Evolutionary conservation across 108 stramenopile species (phyloP).

Genomic region (Bacterosira constricta): DNA sequence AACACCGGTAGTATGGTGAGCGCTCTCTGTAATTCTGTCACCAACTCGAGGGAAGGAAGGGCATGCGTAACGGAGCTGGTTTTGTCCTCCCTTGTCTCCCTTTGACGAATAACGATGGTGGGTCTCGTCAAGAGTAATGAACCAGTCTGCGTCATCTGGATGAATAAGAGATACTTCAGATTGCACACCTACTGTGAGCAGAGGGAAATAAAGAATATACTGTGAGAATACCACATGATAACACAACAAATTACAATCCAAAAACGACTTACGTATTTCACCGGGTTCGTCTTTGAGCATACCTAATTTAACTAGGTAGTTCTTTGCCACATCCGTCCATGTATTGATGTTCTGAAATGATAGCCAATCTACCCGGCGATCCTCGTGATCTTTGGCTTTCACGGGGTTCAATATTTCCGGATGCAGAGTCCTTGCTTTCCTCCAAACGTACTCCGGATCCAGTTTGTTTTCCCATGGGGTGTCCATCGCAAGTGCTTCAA

Average conservation of each 20-base stretch:
- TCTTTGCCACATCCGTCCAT: neutral
- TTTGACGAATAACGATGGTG: neutral
- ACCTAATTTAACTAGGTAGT: neutral
- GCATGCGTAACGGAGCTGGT: neutral
- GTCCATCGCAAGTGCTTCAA: neutral
- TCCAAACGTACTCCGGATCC: neutral
- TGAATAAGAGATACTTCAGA: neutral
- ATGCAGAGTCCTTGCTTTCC: neutral
- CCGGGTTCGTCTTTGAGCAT: neutral
- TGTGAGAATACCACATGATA: neutral
- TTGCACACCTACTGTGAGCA: neutral
- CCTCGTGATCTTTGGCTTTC: neutral
- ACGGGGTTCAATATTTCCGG: neutral
- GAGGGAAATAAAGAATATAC: neutral
- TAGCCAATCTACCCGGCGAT: constrained; percentile 9
- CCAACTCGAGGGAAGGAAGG: neutral
- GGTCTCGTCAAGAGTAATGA: constrained; percentile 1
- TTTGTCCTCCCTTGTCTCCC: neutral
- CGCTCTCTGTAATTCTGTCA: neutral
- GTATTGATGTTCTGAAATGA: neutral
- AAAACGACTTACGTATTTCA: neutral
- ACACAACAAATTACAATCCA: neutral
- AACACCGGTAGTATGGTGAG: neutral
- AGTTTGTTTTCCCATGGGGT: neutral
- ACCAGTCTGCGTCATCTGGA: neutral